phyloP scores from a whole-genome alignment of 2,329 filamentous ascomycete species.

The Penicillium sp. region DNA sequence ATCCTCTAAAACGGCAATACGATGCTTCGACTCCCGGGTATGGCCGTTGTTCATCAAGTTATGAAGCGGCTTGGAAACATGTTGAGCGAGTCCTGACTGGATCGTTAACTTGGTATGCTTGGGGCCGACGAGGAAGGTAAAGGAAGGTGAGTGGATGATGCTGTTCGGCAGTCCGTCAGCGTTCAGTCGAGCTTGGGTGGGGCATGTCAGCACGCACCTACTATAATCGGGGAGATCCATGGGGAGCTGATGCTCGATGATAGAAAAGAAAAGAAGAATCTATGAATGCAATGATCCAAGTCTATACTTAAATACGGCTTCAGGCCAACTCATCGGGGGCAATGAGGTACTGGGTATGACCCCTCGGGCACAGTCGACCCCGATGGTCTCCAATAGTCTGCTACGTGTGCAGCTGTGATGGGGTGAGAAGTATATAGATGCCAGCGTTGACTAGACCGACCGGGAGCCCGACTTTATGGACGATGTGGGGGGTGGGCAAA shows the following conservation, averaged over 20 bases:
- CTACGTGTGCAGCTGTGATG: constrained; percentile 38
- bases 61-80: constrained; percentile 45
- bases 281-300: not conserved
- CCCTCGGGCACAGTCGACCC: constrained; percentile 15
- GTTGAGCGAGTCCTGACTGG: constrained; percentile 45
- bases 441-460: constrained; percentile 17
- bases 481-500: too few relatives aligned
- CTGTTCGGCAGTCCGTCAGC: constrained; percentile 26
- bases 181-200: not conserved
- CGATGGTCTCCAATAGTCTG: constrained; percentile 23
- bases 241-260: constrained; percentile 10
- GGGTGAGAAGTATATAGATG: constrained; percentile 20
- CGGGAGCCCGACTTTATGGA: constrained; percentile 1
- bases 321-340: constrained; percentile 2
- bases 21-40: constrained; percentile 45
- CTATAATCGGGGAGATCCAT: constrained; percentile 35
- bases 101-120: constrained; percentile 47
- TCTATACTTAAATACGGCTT: constrained; percentile 8
- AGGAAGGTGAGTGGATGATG: constrained; percentile 45
- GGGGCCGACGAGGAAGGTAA: constrained; percentile 48
- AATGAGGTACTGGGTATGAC: constrained; percentile 1
- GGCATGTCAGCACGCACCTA: constrained; percentile 27
- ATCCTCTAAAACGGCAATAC: constrained; percentile 45
- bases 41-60: constrained; percentile 48
- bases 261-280: not conserved